phyloP scores from a whole-genome alignment of 75 land plant genomes.

The Pseudotsuga menziesii region DNA sequence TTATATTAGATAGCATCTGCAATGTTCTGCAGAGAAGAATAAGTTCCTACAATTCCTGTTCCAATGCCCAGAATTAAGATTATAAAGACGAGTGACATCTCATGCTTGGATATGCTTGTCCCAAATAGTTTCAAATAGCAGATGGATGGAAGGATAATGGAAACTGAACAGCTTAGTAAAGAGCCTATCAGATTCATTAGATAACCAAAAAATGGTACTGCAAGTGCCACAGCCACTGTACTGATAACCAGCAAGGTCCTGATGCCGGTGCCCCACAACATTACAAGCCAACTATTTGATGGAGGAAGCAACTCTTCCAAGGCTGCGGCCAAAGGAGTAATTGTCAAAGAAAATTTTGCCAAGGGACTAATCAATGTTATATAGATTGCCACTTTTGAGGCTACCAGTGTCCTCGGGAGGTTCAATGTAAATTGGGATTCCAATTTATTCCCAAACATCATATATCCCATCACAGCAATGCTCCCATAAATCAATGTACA shows the following conservation, averaged over 20 bases:
- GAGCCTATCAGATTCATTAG: conserved; percentile 86
- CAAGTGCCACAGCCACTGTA: conserved; percentile 64
- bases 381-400: conserved; percentile 43
- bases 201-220: conserved; percentile 67
- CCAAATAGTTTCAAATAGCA: conserved; percentile 64
- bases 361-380: conserved; percentile 51
- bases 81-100: conserved; percentile 14
- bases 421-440: conserved; percentile 65
- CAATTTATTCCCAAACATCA: conserved; percentile 76
- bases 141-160: conserved; percentile 61
- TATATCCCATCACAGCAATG: conserved; percentile 72
- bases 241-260: conserved; percentile 50
- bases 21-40: conserved; percentile 33
- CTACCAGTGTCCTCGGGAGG: conserved; percentile 25
- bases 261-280: conserved; percentile 20
- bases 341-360: conserved; percentile 44
- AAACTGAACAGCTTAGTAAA: conserved; percentile 70
- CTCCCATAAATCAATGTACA: conserved; percentile 63
- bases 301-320: conserved; percentile 41
- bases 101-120: conserved; percentile 14
- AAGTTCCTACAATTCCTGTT: conserved; percentile 37
- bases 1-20: background rate
- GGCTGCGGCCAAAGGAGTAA: conserved; percentile 38
- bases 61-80: conserved; percentile 29
- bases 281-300: background rate